These are phyloP conservation scores for Hyphopichia homilentoma DNA, from an alignment of 805 yeast species.

Conservation along the genomic window DNA sequence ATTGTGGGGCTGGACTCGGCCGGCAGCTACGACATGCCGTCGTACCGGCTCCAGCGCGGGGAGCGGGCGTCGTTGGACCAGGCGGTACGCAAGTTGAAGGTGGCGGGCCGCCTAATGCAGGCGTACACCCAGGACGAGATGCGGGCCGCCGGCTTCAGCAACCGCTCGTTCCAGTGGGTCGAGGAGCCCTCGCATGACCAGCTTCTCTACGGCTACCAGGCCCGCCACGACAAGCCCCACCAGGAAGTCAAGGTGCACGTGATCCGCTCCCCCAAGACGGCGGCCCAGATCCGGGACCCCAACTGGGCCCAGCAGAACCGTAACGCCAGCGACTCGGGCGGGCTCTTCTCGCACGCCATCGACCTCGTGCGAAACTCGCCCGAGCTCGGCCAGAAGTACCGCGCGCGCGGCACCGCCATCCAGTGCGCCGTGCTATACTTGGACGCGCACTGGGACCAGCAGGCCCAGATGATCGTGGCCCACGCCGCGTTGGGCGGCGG, in stretches of 20 bases:
- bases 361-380: conserved; percentile 55
- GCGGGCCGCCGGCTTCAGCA: conserved; percentile 73
- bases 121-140: conserved; percentile 90
- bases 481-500: conserved; percentile 98
- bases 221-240: conserved; percentile 51
- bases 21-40: conserved; percentile 66
- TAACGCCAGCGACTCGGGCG: conserved; percentile 69
- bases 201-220: conserved; percentile 29
- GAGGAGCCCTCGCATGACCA: conserved; percentile 44
- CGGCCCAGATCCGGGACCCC: conserved; percentile 69
- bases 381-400: conserved; percentile 22
- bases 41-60: conserved; percentile 36
- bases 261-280: conserved; percentile 60
- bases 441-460: conserved; percentile 80
- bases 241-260: conserved; percentile 76
- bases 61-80: conserved; percentile 68
- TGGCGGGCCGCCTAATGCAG: conserved; percentile 85
- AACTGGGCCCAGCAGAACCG: conserved; percentile 84
- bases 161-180: conserved; percentile 69
- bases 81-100: conserved; percentile 70
- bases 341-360: conserved; percentile 71
- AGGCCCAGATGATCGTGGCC: conserved; percentile 56
- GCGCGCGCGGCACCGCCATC: conserved; percentile 53
- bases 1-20: conserved; percentile 75
- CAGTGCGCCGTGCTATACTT: conserved; percentile 84